Conservation (phyloP, 345 rosid species). For the Citrus cavaleriei region DNA sequence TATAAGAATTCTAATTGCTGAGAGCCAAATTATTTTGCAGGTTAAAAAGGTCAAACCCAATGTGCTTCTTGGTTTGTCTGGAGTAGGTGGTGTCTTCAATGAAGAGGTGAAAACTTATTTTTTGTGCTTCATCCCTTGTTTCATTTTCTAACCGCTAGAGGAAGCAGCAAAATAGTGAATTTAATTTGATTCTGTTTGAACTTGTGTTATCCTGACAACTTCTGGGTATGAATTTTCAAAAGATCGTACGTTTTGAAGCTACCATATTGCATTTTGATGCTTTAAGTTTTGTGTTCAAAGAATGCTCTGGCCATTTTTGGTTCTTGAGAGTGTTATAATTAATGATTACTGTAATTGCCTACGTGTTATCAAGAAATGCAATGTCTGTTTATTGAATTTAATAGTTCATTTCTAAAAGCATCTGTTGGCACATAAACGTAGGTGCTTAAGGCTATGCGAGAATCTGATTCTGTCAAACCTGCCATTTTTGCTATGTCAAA, state of each 20-base stretch:
- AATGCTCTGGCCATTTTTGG: neutral
- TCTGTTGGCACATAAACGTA: constrained; percentile 31
- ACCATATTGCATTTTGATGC: neutral
- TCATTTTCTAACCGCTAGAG: neutral
- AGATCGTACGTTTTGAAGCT: neutral
- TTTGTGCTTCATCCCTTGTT: constrained; percentile 1
- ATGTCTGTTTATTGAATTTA: neutral
- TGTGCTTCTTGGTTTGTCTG: constrained; percentile 98
- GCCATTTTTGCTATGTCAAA: constrained; percentile 99
- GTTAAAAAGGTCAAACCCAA: constrained; percentile 82
- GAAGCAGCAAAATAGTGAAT: neutral
- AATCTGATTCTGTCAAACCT: constrained; percentile 78
- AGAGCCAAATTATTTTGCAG: constrained; percentile 36
- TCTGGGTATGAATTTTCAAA: neutral
- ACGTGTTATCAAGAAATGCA: neutral
- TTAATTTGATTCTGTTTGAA: neutral
- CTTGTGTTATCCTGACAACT: neutral
- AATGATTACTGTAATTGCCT: neutral
- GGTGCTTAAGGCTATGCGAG: constrained; percentile 92
- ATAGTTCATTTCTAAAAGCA: constrained; percentile 2
- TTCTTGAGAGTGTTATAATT: neutral
- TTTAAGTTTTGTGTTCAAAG: neutral
- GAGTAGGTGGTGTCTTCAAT: constrained; percentile 90
- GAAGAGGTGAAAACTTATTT: constrained; percentile 59
- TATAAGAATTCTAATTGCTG: constrained; percentile 16